These are phyloP conservation scores for Calycina herbarum DNA, from an alignment of 2,329 filamentous ascomycete species.

Conservation along the genomic window DNA sequence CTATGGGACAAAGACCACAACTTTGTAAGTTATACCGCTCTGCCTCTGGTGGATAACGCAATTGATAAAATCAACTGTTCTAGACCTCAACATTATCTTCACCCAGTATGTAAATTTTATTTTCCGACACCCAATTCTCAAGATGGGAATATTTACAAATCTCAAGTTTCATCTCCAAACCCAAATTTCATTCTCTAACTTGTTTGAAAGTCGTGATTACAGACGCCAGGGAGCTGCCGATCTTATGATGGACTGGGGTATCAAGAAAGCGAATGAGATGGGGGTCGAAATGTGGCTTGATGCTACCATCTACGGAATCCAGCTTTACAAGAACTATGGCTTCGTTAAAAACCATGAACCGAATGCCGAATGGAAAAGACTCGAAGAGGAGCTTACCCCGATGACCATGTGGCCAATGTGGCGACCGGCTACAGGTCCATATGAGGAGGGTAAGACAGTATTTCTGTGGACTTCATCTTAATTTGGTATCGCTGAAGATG, in stretches of 20 bases:
- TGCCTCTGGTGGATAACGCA: not conserved
- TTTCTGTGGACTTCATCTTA: not conserved
- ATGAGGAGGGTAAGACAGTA: not conserved
- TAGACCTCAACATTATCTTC: not conserved
- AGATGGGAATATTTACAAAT: too few relatives aligned
- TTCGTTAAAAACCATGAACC: not conserved
- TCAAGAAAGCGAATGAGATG: conserved; percentile 6
- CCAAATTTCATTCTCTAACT: not conserved
- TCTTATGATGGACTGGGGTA: conserved; percentile 3
- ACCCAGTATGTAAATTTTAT: not conserved
- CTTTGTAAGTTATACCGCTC: not conserved
- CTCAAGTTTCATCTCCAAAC: too few relatives aligned
- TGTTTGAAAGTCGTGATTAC: not conserved
- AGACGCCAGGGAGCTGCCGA: not conserved
- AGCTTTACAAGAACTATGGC: not conserved
- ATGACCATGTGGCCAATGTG: conserved; percentile 3
- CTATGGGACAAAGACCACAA: not conserved
- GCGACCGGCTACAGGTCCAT: not conserved
- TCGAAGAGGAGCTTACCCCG: not conserved
- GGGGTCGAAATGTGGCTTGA: conserved; percentile 5
- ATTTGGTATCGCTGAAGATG: too few relatives aligned
- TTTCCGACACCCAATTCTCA: not conserved
- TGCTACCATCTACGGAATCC: not conserved
- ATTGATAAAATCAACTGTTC: not conserved
- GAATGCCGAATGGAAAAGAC: not conserved